Base-by-base conservation (phyloP, 202 grass and related monocot genomes). In the Brachypodium distachyon region DNA sequence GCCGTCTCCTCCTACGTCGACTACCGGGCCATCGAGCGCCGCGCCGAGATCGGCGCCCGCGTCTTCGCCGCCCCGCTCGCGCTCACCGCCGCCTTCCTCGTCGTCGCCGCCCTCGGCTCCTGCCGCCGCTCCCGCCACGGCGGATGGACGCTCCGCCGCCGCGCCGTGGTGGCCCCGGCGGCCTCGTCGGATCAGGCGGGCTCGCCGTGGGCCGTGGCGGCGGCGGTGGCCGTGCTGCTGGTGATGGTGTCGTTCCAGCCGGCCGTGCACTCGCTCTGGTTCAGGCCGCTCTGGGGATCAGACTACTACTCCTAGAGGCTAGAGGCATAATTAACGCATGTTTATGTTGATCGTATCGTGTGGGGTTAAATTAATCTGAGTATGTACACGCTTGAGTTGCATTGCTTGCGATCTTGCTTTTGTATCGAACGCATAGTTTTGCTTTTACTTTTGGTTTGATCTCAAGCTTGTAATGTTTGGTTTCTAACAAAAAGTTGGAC, bases 201-300 rank as follows among this genome's bases (percentile, higher is more conserved):
- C 67, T 76, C 47, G 60, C 87, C 90, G 10, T 90, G 90, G 90
- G 81, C 73, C 32, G 61, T 93, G 6, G 77, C 67, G 55, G 23
- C 84, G 46, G 34, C 65, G 43, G 81, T 90, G 55, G 72, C 2
- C 21, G 2, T 93, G 56, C 40, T 93, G 59, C 81, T 93, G 55
- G 54, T 90, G 7, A 93, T 93, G 90, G 37, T 93, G 38, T 82
- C 84, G 0, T 87, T 87, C 55, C 90, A 90, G 73, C 27, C 77
- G 1, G 72, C 65, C 12, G 84, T 90, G 12, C 90, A 85, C 76
- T 87, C 83, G 18, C 76, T 90, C 58, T 93, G 87, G 87, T 90
- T 93, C 56, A 67, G 67, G 61, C 87, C 90, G 9, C 63, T 93
- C 32, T 82, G 90, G 87, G 65, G 56, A 27, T 76, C 58, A 4